These are phyloP conservation scores for Boletus pseudopeckii DNA, from an alignment of 768 basidiomycete species.

Conservation along the genomic window DNA sequence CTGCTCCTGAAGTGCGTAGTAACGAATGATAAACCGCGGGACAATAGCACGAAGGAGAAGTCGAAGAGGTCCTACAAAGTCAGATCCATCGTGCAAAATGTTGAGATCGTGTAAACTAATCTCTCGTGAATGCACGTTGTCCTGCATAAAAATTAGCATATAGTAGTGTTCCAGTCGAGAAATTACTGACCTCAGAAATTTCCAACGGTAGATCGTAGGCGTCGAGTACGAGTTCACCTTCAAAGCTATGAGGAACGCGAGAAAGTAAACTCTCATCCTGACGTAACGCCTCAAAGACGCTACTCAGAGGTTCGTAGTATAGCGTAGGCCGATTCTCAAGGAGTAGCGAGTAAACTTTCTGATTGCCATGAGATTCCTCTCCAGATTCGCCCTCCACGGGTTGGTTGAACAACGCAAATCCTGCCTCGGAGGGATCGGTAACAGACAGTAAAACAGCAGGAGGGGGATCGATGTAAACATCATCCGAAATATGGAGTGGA, in stretches of 20 bases:
- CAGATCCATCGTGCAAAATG: slow-evolving; percentile 63
- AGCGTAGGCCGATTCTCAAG: slow-evolving; percentile 63
- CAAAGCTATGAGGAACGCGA: slow-evolving; percentile 43
- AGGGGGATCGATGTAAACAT: slow-evolving; percentile 72
- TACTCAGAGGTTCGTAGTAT: slow-evolving; percentile 72
- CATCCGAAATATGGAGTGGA: slow-evolving; percentile 61
- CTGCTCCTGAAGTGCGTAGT: slow-evolving; percentile 60
- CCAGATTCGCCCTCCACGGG: slow-evolving; percentile 32
- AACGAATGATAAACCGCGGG: slow-evolving; percentile 67
- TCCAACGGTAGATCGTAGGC: slow-evolving; percentile 66
- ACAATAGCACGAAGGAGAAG: slow-evolving; percentile 45
- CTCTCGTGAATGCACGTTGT: slow-evolving; percentile 66
- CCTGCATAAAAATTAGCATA: slow-evolving; percentile 39
- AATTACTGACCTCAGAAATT: slow-evolving; percentile 56
- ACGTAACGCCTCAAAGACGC: slow-evolving; percentile 69
- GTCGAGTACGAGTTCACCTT: slow-evolving; percentile 65
- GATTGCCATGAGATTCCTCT: slow-evolving; percentile 12
- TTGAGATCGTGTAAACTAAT: slow-evolving; percentile 71
- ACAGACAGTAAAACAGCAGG: slow-evolving; percentile 59
- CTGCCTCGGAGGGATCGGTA: slow-evolving; percentile 37
- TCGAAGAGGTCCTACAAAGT: slow-evolving; percentile 59
- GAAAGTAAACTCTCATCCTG: slow-evolving; percentile 51
- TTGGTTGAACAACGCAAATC: slow-evolving; percentile 57
- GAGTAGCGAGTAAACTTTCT: slow-evolving; percentile 39
- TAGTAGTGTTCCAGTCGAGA: not conserved